Conservation (phyloP, 495 filamentous ascomycete species). For the Aspergillus sparsus region DNA sequence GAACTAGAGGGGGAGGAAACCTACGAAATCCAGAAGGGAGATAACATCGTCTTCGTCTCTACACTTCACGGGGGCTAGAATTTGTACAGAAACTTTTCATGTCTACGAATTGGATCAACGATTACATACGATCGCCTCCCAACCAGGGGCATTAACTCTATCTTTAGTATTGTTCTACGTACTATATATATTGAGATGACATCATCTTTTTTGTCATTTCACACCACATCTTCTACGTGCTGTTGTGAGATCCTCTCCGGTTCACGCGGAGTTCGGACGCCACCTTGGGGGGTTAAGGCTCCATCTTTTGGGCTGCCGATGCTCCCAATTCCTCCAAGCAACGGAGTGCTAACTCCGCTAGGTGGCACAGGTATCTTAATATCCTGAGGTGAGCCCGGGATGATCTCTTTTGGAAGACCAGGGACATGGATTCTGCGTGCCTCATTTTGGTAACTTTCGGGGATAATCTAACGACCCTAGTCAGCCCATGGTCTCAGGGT, state of each 20-base stretch:
- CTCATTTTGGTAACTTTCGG: conserved; percentile 94
- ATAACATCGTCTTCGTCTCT: conserved; percentile 94
- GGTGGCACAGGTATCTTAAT: conserved; percentile 78
- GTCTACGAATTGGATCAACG: neutral
- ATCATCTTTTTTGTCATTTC: conserved; percentile 8
- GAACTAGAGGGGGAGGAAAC: conserved; percentile 92
- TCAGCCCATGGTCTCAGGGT: conserved; percentile 21
- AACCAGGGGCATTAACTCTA: neutral
- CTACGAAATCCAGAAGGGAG: conserved; percentile 76
- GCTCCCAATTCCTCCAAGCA: conserved; percentile 47
- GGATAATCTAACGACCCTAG: conserved; percentile 68
- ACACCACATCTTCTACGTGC: conserved; percentile 53
- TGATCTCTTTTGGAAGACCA: conserved; percentile 58
- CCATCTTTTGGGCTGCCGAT: conserved; percentile 51
- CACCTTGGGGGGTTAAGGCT: conserved; percentile 45
- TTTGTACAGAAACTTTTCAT: conserved; percentile 10
- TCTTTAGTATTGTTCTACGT: neutral
- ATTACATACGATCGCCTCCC: neutral
- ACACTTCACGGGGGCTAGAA: conserved; percentile 89
- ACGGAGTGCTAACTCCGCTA: conserved; percentile 54
- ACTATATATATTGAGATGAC: neutral
- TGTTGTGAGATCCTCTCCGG: conserved; percentile 51
- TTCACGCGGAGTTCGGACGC: conserved; percentile 46
- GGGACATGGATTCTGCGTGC: conserved; percentile 83
- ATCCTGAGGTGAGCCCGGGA: conserved; percentile 78